Base-by-base conservation (phyloP, 1,284 basidiomycete genomes). In the Leccinum griseonigrum region DNA sequence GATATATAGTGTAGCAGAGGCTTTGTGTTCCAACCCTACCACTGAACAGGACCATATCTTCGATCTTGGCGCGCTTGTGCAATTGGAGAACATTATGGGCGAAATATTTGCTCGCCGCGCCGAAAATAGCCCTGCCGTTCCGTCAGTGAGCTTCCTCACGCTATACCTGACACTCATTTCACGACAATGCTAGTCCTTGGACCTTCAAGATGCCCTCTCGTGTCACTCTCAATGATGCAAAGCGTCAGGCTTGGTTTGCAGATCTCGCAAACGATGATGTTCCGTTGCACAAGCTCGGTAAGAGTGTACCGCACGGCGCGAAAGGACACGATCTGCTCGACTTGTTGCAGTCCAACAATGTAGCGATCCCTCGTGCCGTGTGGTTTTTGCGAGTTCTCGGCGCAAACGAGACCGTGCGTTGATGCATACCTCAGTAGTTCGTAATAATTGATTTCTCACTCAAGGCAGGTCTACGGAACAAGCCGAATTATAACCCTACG, bases 301-400 rank as follows among this genome's bases (percentile, higher is more conserved):
- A 92, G 71, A 93, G 87, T 69, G 91, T 99, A 0, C 97, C 97
- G 0, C 95, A 98, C 71, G 94, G 94, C 0, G 92, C 92, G 43
- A 95, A 95, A 72, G 95, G 95, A 3, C 88, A 94, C 66, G 94
- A 97, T 68, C 81, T 98, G 28, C 81, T 99, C 57, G 95, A 98
- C 64, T 83, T 96, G 65, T 82, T 99, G 59, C 91, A 95, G 68
- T 80, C 82, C 0, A 86, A 93, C 46, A 85, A 89, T 54, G 94
- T 99, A 34, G 89, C 92, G 1, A 85, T 96, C 50, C 83, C 89
- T 1, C 82, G 97, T 29, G 97, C 97, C 0, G 83, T 97, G 3
- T 99, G 97, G 97, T 95, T 97, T 74, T 84, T 98, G 32, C 85
- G 95, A 13, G 92, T 96, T 1, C 87, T 97, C 59, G 97, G 97